Percentiles rank a stretch among this genome's conserved stretches.
Conservation (phyloP, 2,329 filamentous ascomycete genomes). For the Geoglossum cookeanum region DNA sequence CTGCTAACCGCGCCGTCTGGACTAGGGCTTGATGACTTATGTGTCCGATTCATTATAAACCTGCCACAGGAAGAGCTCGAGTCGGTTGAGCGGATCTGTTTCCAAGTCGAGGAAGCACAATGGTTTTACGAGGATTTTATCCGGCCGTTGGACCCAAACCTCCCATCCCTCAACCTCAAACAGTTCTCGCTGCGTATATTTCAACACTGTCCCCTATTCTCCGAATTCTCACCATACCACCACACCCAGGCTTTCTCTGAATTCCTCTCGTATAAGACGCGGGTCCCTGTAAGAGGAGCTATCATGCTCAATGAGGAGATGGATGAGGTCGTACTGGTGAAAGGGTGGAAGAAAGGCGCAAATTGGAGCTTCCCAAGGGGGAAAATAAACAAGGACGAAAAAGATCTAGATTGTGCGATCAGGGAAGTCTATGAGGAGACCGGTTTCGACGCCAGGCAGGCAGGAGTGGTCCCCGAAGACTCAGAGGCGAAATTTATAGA, state of each 20-base stretch:
- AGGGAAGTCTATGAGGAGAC: conserved; percentile 95
- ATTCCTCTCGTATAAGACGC: conserved; percentile 85
- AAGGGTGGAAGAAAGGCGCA: conserved; percentile 92
- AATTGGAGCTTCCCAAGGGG: conserved; percentile 94
- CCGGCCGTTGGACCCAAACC: conserved; percentile 63
- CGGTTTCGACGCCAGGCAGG: conserved; percentile 59
- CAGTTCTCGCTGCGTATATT: conserved; percentile 83
- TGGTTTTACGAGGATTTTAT: conserved; percentile 99
- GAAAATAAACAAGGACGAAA: conserved; percentile 96
- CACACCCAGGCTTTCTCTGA: conserved; percentile 74
- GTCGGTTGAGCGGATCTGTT: conserved; percentile 85
- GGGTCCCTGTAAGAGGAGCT: conserved; percentile 82
- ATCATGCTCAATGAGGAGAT: conserved; percentile 88
- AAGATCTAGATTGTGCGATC: conserved; percentile 81
- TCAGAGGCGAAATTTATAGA: conserved; percentile 67
- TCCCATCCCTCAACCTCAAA: conserved; percentile 71
- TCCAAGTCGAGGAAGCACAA: conserved; percentile 97
- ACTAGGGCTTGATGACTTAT: conserved; percentile 86
- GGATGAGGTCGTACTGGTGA: conserved; percentile 84
- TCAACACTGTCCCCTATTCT: conserved; percentile 78
- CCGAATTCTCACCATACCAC: conserved; percentile 57
- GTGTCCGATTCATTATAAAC: conserved; percentile 96
- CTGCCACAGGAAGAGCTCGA: conserved; percentile 78
- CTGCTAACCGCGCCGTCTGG: neutral
- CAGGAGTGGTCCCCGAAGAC: conserved; percentile 56